Percentiles rank a stretch among this genome's conserved stretches.
These are phyloP conservation scores for Nakazawaea laoshanensis DNA, from an alignment of 805 yeast genomes.

Conservation along the genomic window DNA sequence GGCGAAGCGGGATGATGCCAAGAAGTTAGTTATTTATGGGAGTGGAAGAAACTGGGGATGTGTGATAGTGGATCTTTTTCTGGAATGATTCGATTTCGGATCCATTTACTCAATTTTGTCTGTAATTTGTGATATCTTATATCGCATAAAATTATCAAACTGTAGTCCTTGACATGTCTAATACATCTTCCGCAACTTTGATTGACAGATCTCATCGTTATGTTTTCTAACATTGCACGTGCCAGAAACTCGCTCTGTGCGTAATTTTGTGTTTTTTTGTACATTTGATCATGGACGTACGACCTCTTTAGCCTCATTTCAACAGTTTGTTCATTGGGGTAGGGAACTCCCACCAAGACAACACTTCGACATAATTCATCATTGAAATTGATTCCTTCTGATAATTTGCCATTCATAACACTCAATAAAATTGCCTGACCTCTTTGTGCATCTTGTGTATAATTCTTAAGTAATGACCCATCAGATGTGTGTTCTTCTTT, in stretches of 20 bases:
- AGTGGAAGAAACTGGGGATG: no score
- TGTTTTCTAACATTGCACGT: conserved; percentile 62
- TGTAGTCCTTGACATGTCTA: conserved; percentile 74
- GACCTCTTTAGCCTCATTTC: conserved; percentile 67
- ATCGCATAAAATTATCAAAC: conserved; percentile 68
- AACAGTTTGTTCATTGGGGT: conserved; percentile 76
- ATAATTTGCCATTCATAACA: conserved; percentile 87
- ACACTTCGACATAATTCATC: conserved; percentile 85
- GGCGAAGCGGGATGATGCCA: no score
- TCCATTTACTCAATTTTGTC: conserved; percentile 68
- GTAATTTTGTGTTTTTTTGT: background rate
- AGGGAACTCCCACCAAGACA: conserved; percentile 82
- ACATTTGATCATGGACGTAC: conserved; percentile 33
- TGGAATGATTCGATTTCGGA: conserved; percentile 28
- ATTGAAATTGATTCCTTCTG: conserved; percentile 90
- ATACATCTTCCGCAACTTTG: conserved; percentile 92
- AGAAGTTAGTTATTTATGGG: no score
- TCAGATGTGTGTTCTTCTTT: no score
- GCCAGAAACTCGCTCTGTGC: conserved; percentile 39
- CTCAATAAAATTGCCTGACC: conserved; percentile 55
- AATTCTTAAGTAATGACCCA: conserved; percentile 37
- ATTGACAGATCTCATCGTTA: conserved; percentile 86
- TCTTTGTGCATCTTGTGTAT: conserved; percentile 31
- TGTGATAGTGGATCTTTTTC: no score
- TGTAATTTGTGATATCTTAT: conserved; percentile 47